Base-by-base conservation (phyloP, 2,329 filamentous ascomycete species). In the Phyllosticta citrichinensis region DNA sequence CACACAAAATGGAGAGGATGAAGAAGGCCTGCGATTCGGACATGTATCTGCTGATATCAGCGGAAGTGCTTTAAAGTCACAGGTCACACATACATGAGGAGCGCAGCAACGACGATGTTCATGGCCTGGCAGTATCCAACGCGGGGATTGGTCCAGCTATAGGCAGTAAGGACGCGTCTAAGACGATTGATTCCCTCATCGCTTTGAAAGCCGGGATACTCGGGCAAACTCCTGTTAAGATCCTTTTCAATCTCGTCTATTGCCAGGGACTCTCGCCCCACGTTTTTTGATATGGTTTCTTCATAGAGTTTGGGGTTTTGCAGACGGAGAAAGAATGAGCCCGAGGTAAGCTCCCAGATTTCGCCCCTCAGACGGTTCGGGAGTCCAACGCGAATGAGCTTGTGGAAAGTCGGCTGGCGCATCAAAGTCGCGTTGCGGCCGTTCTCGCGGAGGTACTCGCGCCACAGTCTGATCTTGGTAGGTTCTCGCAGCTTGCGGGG, bases 211-310 rank as follows among this genome's bases (percentile, higher is more conserved):
- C 94, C 94, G 19, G 94, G 91, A 72, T 99, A 99, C 75, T 99
- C 94, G 1, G 94, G 94, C 66, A 99, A 77, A 79, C 92, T 97
- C 66, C 94, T 86, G 74, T 99, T 99, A 56, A 99, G 77, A 71
- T 99, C 94, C 75, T 99, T 99, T 72, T 99, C 94, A 65, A 99
- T 99, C 79, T 99, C 94, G 72, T 99, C 94, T 67, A 97, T 97
- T 53, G 94, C 94, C 63, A 99, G 81, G 11, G 93, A 97, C 66
- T 95, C 89, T 70, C 87, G 84, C 8, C 94, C 94, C 6, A 87
- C 84, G 67, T 87, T 92, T 70, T 94, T 93, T 57, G 83, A 80
- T 53, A 99, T 78, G 0, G 92, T 97, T 62, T 99, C 90, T 53
- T 82, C 78, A 69, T 93, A 99, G 5, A 93, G 78, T 11, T 84